Base-by-base conservation (phyloP, 2,329 filamentous ascomycete species). In the Drechslerella coelobrocha region DNA sequence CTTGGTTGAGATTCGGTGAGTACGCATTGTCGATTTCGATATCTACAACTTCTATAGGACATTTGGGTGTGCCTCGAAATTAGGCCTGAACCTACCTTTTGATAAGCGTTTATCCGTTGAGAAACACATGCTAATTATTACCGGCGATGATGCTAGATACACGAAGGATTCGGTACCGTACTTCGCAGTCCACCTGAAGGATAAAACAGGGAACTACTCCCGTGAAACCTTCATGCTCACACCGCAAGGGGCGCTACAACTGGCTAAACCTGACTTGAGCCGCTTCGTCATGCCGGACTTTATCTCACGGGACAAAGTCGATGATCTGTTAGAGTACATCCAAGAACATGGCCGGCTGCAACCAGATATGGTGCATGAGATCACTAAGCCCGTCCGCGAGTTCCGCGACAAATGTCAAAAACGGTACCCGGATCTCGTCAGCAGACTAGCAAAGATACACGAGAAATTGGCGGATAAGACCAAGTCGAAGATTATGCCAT, bases 401-500 rank as follows among this genome's bases (percentile, higher is more conserved):
- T 76, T 75, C 39, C 37, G 56, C 2, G 39, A 26, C 0, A 57
- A 57, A 43, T 57, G 71, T 14, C 55, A 68, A 5, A 41, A 29
- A 9, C 39, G 73, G 17, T 75, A 69, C 26, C 57, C 73, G 2
- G 39, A n/a, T 1, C 52, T 72, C 21, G 43, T 52, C 9, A 24
- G 57, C 10, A 27, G 21, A 10, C 57, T 75, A 12, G 65, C 71
- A 23, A 29, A 43, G 9, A 41, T 75, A 2, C 73, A 76, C 39
- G 43, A 39, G 8, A 31, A 17, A 10, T 45, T 75, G 3, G 63
- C 73, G 1, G 41, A 68, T 21, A 7, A 61, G 23, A 43, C 54
- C 5, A 56, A 68, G 5, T 41, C 59, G 17, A 63, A 60, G 8
- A 47, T 41, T 8, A 47, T 76, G 14, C 73, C 72, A 9, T 60